Evolutionary conservation across 176 grass and related monocot genomes (phyloP).

Genomic region (Musa schizocarpa): DNA sequence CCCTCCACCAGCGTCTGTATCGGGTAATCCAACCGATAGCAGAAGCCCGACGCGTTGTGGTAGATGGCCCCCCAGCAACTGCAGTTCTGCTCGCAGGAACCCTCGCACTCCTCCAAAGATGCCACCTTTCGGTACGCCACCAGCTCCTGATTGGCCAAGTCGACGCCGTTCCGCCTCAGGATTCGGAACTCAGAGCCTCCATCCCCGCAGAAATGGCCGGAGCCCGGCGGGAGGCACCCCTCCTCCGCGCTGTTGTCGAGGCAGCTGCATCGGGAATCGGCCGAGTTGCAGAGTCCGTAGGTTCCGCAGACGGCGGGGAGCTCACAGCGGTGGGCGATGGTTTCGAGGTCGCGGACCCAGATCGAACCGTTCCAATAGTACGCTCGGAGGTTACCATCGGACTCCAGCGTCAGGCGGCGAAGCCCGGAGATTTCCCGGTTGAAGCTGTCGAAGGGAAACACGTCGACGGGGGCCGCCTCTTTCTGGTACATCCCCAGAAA

Average conservation of each 20-base stretch:
- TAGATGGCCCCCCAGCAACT: slow-evolving; percentile 82
- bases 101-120: slow-evolving; percentile 59
- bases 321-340: slow-evolving; percentile 54
- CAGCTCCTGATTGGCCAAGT: slow-evolving; percentile 59
- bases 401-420: slow-evolving; percentile 72
- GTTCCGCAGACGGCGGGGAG: slow-evolving; percentile 60
- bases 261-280: slow-evolving; percentile 39
- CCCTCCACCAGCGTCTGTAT: slow-evolving; percentile 54
- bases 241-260: slow-evolving; percentile 39
- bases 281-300: slow-evolving; percentile 47
- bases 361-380: slow-evolving; percentile 62
- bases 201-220: slow-evolving; percentile 10
- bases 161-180: slow-evolving; percentile 47
- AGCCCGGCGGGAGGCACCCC: slow-evolving; percentile 24
- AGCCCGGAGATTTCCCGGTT: slow-evolving; percentile 37
- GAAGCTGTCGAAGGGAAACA: slow-evolving; percentile 77
- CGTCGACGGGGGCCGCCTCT: slow-evolving; percentile 42
- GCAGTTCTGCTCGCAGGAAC: slow-evolving; percentile 66
- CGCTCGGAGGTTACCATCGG: slow-evolving; percentile 60
- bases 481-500: slow-evolving; percentile 87
- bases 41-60: slow-evolving; percentile 54
- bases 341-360: slow-evolving; percentile 54
- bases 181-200: slow-evolving; percentile 29
- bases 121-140: slow-evolving; percentile 28
- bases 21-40: slow-evolving; percentile 84